Base-by-base conservation (phyloP, 2,329 filamentous ascomycete genomes). In the Epichloe sylvatica region DNA sequence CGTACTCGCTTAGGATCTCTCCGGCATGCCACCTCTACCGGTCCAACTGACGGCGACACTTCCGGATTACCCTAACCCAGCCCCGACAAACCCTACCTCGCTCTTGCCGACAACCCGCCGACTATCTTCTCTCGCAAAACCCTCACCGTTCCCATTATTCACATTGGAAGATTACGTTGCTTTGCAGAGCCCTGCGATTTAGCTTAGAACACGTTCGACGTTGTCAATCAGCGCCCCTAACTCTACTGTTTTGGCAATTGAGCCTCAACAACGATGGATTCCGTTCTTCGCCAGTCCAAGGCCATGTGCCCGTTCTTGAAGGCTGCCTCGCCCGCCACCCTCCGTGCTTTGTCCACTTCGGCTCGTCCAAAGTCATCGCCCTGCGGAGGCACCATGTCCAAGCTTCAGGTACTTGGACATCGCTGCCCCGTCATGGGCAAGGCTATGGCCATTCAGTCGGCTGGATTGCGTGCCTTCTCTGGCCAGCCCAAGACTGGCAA, bases 391-490 rank as follows among this genome's bases (percentile, higher is more conserved):
- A 88, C 87, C 69, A 95, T 97, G 81, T 95, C 89, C 63, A 97
- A 95, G 72, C 78, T 98, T 61, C 92, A 97, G 74, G 81, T 92
- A 58, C 81, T 94, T 63, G 92, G 88, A 61, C 84, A 89, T 64
- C 88, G 91, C 67, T 98, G 92, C 78, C 92, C 92, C 52, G 84
- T 98, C 68, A 98, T 98, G 92, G 91, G 90, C 68, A 94, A 96
- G 77, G 92, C 92, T 40, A 80, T 98, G 66, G 86, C 88, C 53
- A 83, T 96, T 38, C 91, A 96, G 75, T 78, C 78, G 43, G 75
- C 79, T 47, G 72, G 70, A 51, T 65, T 78, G 55, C 72, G 77
- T 52, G 68, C 72, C 55, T 70, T 77, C 56, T 72, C 73, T 51
- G 66, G 69, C 49, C 69, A 74, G 56, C 64, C 68, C 57, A 75